phyloP scores from a whole-genome alignment of 306 rosid genomes.

The Dryas alaskensis region DNA sequence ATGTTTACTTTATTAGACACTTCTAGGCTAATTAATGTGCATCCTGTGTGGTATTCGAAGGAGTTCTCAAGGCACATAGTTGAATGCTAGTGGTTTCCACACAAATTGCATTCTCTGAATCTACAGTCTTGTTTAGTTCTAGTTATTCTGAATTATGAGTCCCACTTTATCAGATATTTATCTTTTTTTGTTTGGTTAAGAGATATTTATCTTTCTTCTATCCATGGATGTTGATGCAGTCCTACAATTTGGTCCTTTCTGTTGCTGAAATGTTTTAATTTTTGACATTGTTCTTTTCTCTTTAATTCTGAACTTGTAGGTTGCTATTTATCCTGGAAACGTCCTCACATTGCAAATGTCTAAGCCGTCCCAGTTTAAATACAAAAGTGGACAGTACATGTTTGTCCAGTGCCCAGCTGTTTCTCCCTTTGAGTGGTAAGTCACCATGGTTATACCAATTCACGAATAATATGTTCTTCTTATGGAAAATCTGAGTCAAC shows the following conservation, averaged over 20 bases:
- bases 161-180: not conserved
- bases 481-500: too few relatives aligned
- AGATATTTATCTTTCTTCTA: too few relatives aligned
- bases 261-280: not conserved
- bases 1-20: too few relatives aligned
- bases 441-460: conserved; percentile 12
- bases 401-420: conserved; percentile 98
- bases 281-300: not conserved
- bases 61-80: too few relatives aligned
- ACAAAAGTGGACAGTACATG: conserved; percentile 99
- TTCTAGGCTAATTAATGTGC: too few relatives aligned
- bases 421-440: conserved; percentile 96
- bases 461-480: not conserved
- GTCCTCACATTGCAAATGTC: conserved; percentile 97
- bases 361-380: conserved; percentile 82
- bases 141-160: not conserved
- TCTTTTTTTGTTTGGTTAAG: too few relatives aligned
- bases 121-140: too few relatives aligned
- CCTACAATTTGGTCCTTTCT: not conserved
- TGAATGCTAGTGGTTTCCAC: too few relatives aligned
- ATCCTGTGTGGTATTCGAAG: too few relatives aligned
- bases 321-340: conserved; percentile 95
- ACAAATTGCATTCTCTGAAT: too few relatives aligned
- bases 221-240: too few relatives aligned
- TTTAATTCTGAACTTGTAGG: conserved; percentile 43